Base-by-base conservation (phyloP, 1,284 basidiomycete species). In the Xerocomus amazonicus region DNA sequence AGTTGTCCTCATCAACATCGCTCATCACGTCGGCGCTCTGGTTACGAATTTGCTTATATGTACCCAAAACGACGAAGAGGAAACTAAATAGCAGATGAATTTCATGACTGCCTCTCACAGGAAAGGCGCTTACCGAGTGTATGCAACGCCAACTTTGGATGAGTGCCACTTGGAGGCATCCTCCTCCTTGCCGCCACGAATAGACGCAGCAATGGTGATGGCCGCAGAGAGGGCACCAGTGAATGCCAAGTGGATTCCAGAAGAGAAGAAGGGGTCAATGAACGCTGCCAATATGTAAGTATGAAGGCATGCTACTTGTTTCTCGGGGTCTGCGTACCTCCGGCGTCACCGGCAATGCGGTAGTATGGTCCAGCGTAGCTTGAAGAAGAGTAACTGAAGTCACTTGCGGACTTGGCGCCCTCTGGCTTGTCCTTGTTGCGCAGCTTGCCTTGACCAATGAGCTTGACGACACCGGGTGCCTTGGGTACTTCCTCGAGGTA, bases 241-340 rank as follows among this genome's bases (percentile, higher is more conserved):
- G 29, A 78, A 60, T 0, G 74, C 76, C 9, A 77, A 57, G 53
- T 78, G 76, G 4, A 78, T 68, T 2, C 76, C 77, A 16, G 74
- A 76, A 6, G 74, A 70, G 66, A 82, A 83, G 69, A 81, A 80
- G 2, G 80, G 80, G 56, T 83, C 80, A 48, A 82, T 80, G 61
- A 80, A 81, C 1, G 41, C 41, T 43, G 9, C 14, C 26, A 17
- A 32, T 13, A n/a, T 4, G 10, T 32, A 13, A 37, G 33, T n/a
- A 42, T n/a, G 14, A 23, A 5, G 6, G 9, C 10, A 8, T 33
- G 4, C 6, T 13, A 1, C 9, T 35, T 37, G 10, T 35, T 19
- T 23, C 5, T 3, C 9, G 0, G 16, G 13, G 14, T 27, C 37
- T 19, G 32, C 47, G 35, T 6, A 48, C 47, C 47, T 35, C 41